These are phyloP conservation scores for Tephrocybe sp. DNA, from an alignment of 768 basidiomycete species.

Conservation along the genomic window DNA sequence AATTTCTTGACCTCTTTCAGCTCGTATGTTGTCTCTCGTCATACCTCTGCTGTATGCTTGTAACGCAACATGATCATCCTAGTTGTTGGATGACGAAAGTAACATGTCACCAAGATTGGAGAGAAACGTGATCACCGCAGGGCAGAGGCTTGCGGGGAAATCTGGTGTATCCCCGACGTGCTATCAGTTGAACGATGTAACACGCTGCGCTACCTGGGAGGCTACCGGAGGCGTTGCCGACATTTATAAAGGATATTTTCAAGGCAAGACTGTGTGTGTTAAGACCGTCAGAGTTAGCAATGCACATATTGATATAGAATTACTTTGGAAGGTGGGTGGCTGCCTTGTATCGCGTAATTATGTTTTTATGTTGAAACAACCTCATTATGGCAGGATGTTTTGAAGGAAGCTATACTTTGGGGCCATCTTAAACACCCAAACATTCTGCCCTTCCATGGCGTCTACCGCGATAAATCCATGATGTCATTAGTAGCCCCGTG, in stretches of 20 bases:
- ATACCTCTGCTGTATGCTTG: too few species aligned
- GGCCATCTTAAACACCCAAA: background rate
- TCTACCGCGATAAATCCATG: background rate
- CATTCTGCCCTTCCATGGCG: background rate
- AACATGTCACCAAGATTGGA: background rate
- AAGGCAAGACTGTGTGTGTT: background rate
- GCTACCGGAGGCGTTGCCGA: background rate
- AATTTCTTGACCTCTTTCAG: background rate
- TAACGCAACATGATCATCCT: background rate
- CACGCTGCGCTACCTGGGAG: background rate
- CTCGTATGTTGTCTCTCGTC: background rate
- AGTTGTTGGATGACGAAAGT: background rate
- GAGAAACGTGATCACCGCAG: background rate
- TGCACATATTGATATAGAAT: background rate
- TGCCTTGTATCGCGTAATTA: too few species aligned
- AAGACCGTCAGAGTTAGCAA: background rate
- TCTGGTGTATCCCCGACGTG: background rate
- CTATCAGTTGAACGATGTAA: background rate
- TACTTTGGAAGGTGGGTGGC: background rate
- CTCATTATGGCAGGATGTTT: background rate
- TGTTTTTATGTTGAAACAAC: background rate
- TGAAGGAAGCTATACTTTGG: constrained; percentile 1
- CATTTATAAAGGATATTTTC: background rate
- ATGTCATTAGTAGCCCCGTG: background rate
- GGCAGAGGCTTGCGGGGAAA: background rate